phyloP scores from a whole-genome alignment of 1,284 basidiomycete species.

The Pseudomicrostroma phylloplanum region DNA sequence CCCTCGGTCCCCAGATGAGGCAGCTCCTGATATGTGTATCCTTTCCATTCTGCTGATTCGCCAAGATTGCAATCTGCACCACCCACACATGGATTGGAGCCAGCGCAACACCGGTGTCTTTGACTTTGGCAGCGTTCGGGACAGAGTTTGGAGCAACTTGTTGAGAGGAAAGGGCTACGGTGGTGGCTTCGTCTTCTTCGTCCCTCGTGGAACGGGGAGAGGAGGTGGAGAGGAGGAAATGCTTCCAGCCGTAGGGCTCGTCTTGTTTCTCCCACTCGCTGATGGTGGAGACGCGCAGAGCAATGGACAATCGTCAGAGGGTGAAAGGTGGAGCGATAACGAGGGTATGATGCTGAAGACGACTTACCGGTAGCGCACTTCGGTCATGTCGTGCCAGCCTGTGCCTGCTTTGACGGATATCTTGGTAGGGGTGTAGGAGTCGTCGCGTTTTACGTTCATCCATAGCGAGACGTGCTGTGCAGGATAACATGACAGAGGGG shows the following conservation, averaged over 20 bases:
- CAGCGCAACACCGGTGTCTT: neutral
- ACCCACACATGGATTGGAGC: conserved; percentile 75
- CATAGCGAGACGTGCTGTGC: conserved; percentile 75
- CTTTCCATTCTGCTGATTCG: conserved; percentile 96
- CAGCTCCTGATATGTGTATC: conserved; percentile 94
- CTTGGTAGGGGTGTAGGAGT: conserved; percentile 92
- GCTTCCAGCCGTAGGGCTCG: conserved; percentile 91
- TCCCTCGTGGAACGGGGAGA: conserved; percentile 6
- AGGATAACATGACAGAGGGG: too few relatives aligned
- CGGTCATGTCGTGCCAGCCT: conserved; percentile 82
- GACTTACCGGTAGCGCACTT: conserved; percentile 54
- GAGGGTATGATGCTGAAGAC: too few relatives aligned
- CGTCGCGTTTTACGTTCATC: conserved; percentile 79
- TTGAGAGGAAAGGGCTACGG: too few relatives aligned
- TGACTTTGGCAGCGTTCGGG: too few relatives aligned
- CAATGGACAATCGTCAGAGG: too few relatives aligned
- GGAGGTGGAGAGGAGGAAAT: conserved; percentile 67
- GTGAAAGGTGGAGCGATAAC: too few relatives aligned
- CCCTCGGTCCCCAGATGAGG: conserved; percentile 68
- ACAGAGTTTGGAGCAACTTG: too few relatives aligned
- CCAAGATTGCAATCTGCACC: conserved; percentile 79
- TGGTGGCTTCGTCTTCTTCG: neutral
- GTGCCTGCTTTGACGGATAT: conserved; percentile 87
- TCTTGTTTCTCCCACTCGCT: conserved; percentile 61
- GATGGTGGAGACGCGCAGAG: conserved; percentile 7